Percentiles rank a stretch among this genome's conserved stretches.
These are phyloP conservation scores for Fusarium oxysporum DNA, from an alignment of 2,329 filamentous ascomycete species.

Conservation along the genomic window DNA sequence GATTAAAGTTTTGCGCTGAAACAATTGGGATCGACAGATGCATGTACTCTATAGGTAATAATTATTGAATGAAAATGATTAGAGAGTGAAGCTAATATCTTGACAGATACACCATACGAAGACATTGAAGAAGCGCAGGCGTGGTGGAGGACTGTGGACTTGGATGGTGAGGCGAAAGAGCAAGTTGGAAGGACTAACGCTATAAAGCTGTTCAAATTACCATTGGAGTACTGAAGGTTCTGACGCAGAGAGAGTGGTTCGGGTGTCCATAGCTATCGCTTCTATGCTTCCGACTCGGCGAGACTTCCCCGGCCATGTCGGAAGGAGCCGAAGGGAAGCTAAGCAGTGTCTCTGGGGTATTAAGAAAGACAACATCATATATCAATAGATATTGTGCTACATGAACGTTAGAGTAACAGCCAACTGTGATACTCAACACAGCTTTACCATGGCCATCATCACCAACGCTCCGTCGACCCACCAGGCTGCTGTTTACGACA, in stretches of 20 bases:
- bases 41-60: slow-evolving; percentile 10
- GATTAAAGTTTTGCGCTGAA: slow-evolving; percentile 1
- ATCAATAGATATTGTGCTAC: not conserved
- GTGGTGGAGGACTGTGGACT: slow-evolving; percentile 14
- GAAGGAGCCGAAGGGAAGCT: not conserved
- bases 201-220: slow-evolving; percentile 16
- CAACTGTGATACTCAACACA: too few relatives aligned
- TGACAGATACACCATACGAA: slow-evolving; percentile 4
- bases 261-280: not conserved
- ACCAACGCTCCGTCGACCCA: rapidly evolving
- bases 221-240: not conserved
- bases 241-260: not conserved
- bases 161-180: not conserved
- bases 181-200: slow-evolving; percentile 1
- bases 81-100: not conserved
- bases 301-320: not conserved
- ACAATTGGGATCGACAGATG: slow-evolving; percentile 4
- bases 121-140: slow-evolving; percentile 11
- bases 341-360: not conserved
- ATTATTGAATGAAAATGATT: too few relatives aligned
- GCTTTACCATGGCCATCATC: not conserved
- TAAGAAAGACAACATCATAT: not conserved
- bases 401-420: too few relatives aligned
- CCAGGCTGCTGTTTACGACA: not conserved
- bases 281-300: not conserved